These are phyloP conservation scores for Septoria petroselini DNA, from an alignment of 2,329 filamentous ascomycete species.

Conservation along the genomic window DNA sequence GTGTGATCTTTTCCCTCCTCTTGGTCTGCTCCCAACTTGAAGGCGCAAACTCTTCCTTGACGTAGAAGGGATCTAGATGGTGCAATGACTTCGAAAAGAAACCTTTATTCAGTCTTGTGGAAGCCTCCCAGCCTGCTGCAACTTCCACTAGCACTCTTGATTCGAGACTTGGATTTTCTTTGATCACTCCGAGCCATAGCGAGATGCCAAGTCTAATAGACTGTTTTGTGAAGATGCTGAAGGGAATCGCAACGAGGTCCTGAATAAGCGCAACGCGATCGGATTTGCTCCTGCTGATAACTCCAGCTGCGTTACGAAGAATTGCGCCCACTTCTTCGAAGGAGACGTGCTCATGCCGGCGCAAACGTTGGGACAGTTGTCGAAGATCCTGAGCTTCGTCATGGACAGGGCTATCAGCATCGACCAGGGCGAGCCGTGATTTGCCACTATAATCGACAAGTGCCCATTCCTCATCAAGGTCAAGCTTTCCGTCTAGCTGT, in stretches of 20 bases:
- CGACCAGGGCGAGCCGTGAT: conserved; percentile 14
- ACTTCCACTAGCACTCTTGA: conserved; percentile 82
- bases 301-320: conserved; percentile 76
- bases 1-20: conserved; percentile 72
- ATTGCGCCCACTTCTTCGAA: conserved; percentile 75
- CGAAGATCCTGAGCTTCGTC: conserved; percentile 60
- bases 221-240: conserved; percentile 87
- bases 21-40: conserved; percentile 74
- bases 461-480: conserved; percentile 32
- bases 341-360: conserved; percentile 65
- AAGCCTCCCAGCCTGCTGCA: conserved; percentile 84
- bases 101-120: conserved; percentile 71
- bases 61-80: conserved; percentile 83
- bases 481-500: conserved; percentile 64
- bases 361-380: conserved; percentile 68
- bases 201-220: conserved; percentile 95
- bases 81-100: conserved; percentile 73
- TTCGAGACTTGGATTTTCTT: conserved; percentile 88
- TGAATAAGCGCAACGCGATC: conserved; percentile 78
- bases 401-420: conserved; percentile 33
- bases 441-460: conserved; percentile 34
- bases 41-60: conserved; percentile 88
- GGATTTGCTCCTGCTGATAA: conserved; percentile 74
- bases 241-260: conserved; percentile 88
- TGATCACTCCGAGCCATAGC: conserved; percentile 93